Base-by-base conservation (phyloP, 192 early-diverging fungal species). In the Coemansia sp. region DNA sequence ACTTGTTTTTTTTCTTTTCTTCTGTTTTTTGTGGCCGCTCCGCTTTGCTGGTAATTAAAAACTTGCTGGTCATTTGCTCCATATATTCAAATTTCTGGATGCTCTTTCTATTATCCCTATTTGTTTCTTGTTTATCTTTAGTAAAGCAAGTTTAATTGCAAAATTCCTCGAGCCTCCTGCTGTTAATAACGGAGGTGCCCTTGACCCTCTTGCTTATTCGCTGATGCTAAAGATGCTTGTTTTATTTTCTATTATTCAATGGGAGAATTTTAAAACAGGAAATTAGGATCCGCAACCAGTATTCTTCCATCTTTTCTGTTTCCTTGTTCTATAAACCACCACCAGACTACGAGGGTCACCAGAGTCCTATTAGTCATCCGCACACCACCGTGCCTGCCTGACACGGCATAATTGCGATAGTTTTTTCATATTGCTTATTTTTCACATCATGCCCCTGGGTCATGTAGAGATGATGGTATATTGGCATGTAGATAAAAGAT, bases 331-430 rank as follows among this genome's bases (percentile, higher is more conserved):
- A 5, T 38, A 59, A 59, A 59, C 57, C 57, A 59, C 57, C 39
- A 41, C 11, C 57, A 41, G 57, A 59, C 57, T 59, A 59, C 40
- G n/a, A 41, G n/a, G 7, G 39, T 41, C 51, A 54, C 20, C 51
- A 38, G 57, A 59, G 57, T 9, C 39, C 39, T 59, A 59, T 38
- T 59, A 59, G 39, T 59, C 57, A 59, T n/a, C 57, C 40, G 57
- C 39, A 16, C 57, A 41, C 14, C 38, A 38, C 25, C 17, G 39
- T 59, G 39, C 9, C 57, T 38, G 45, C 45, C 49, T 59, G 69
- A 64, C 54, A 53, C 55, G 17, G 44, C 49, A 44, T 75, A 75
- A 69, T 75, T 75, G 73, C 73, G 73, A 75, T 62, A 54, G 62
- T 74, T 69, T 63, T 39, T 59, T 55, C 64, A 67, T 56, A 19